phyloP scores from a whole-genome alignment of 2,329 filamentous ascomycete species.

The Pyricularia sp. region DNA sequence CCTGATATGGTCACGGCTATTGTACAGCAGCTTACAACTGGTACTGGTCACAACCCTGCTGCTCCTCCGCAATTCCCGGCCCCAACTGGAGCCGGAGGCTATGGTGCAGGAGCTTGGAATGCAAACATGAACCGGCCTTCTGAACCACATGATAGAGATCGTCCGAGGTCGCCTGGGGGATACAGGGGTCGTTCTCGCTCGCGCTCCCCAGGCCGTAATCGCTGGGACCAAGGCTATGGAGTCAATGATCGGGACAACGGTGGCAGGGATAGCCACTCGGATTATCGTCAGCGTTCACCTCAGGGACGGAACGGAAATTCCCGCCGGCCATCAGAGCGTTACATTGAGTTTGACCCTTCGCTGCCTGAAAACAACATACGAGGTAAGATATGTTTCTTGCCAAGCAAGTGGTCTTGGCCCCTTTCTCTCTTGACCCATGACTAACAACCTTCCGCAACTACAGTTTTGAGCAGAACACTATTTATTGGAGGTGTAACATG shows the following conservation, averaged over 20 bases:
- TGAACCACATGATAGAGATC: slow-evolving; percentile 42
- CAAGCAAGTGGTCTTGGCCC: not conserved
- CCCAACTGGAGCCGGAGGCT: not conserved
- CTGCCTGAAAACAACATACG: slow-evolving; percentile 72
- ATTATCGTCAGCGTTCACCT: slow-evolving; percentile 85
- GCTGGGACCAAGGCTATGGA: slow-evolving; percentile 54
- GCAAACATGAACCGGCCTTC: slow-evolving; percentile 15
- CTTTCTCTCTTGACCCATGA: not conserved
- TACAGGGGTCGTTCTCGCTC: slow-evolving; percentile 58
- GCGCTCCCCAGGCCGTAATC: slow-evolving; percentile 64
- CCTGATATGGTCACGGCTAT: slow-evolving; percentile 60
- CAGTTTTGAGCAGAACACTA: slow-evolving; percentile 78
- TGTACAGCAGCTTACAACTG: slow-evolving; percentile 34
- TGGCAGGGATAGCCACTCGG: slow-evolving; percentile 38
- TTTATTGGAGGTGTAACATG: slow-evolving; percentile 91
- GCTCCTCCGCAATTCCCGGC: slow-evolving; percentile 8
- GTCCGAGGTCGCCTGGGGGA: slow-evolving; percentile 47
- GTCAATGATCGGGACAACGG: slow-evolving; percentile 43
- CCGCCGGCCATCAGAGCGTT: slow-evolving; percentile 43
- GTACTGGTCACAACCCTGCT: slow-evolving; percentile 14
- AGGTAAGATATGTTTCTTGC: slow-evolving; percentile 11
- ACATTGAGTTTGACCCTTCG: slow-evolving; percentile 63
- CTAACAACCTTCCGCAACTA: not conserved
- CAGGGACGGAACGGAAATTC: slow-evolving; percentile 54
- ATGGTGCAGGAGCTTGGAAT: slow-evolving; percentile 12